These are phyloP conservation scores for Prunus armeniaca DNA, from an alignment of 306 rosid genomes.

Conservation along the genomic window DNA sequence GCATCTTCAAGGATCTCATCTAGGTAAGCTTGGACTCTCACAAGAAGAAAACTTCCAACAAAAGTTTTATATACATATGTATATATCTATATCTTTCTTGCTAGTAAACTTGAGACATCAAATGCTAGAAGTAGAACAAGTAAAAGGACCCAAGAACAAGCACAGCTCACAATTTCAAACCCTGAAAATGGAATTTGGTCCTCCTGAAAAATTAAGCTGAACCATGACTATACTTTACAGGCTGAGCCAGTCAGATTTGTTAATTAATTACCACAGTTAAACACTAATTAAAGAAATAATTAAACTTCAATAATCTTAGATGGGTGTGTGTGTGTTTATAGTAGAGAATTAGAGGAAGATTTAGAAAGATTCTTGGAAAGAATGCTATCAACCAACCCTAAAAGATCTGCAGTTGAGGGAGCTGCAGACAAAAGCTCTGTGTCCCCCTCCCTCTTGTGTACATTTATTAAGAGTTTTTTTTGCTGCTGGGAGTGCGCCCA, in stretches of 20 bases:
- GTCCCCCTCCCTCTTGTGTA: constrained; percentile 23
- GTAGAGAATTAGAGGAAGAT: neutral
- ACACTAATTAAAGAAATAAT: too few relatives aligned
- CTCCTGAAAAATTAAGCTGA: constrained; percentile 26
- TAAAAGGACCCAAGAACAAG: constrained; percentile 22
- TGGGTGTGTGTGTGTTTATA: too few relatives aligned
- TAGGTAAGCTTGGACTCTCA: constrained; percentile 30
- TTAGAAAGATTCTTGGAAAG: constrained; percentile 41
- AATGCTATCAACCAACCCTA: constrained; percentile 13
- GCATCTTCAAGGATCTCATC: constrained; percentile 36
- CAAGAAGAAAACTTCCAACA: constrained; percentile 31
- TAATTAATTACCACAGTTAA: constrained; percentile 1
- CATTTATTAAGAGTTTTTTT: constrained; percentile 17
- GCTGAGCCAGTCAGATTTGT: neutral
- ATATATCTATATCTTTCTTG: neutral
- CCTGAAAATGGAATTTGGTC: constrained; percentile 36
- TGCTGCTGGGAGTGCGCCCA: constrained; percentile 46
- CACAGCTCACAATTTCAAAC: constrained; percentile 28
- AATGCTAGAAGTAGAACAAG: constrained; percentile 20
- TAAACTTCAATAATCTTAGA: too few relatives aligned
- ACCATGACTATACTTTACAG: neutral
- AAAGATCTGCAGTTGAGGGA: constrained; percentile 25
- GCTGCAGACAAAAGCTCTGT: constrained; percentile 38
- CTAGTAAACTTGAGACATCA: constrained; percentile 16
- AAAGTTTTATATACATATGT: neutral